Evolutionary conservation across 139 green algal species (phyloP).

Genomic region (Coelastrella sp.): DNA sequence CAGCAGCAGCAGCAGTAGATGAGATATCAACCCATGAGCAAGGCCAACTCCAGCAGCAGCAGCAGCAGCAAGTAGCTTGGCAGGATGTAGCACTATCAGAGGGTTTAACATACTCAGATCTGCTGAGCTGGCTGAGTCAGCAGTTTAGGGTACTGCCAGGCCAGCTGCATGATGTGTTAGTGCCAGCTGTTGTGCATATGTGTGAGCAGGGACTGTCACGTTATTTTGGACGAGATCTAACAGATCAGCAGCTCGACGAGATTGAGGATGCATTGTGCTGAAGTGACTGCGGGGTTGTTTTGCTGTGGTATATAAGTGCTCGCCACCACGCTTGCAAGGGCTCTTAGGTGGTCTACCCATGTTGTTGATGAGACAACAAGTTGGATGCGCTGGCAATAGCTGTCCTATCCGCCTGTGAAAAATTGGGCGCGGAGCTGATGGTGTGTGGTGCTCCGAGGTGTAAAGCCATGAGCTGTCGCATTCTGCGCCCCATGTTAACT

Average conservation of each 20-base stretch:
- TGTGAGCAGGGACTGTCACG: not conserved
- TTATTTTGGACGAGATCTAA: not conserved
- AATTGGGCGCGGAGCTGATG: too few relatives aligned
- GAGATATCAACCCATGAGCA: too few relatives aligned
- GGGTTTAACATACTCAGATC: not conserved
- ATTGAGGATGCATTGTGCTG: not conserved
- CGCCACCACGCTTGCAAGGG: too few relatives aligned
- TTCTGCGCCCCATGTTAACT: too few relatives aligned
- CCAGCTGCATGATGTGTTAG: not conserved
- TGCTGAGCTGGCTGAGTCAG: not conserved
- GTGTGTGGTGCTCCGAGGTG: too few relatives aligned
- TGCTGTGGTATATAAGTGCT: too few relatives aligned
- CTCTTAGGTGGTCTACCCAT: too few relatives aligned
- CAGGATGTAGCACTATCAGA: not conserved
- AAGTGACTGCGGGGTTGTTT: too few relatives aligned
- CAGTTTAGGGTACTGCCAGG: not conserved
- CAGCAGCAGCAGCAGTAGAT: not conserved
- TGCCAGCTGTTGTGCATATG: constrained; percentile 7
- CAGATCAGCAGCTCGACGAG: not conserved
- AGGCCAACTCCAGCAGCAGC: not conserved
- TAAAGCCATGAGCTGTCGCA: too few relatives aligned
- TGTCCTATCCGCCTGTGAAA: too few relatives aligned
- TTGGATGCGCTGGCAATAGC: too few relatives aligned
- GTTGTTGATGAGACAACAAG: too few relatives aligned
- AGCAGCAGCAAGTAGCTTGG: not conserved